Percentiles rank a stretch among this genome's conserved stretches.
Conservation (phyloP, 2,329 filamentous ascomycete species). For the Cordyceps sp. region DNA sequence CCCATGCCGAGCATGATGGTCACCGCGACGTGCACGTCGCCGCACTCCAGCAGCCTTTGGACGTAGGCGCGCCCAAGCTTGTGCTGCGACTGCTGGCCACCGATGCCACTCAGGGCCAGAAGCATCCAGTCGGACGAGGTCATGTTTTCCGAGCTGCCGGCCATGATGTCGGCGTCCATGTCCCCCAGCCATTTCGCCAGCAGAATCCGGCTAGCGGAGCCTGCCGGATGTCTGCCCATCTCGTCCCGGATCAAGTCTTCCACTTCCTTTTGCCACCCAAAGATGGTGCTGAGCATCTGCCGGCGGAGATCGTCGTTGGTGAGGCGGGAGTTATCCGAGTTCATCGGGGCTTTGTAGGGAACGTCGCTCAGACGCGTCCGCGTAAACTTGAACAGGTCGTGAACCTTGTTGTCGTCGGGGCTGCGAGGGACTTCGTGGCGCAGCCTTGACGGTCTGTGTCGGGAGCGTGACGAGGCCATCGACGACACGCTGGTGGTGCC, state of each 20-base stretch:
- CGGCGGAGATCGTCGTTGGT: conserved; percentile 67
- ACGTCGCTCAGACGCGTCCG: conserved; percentile 68
- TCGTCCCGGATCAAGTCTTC: conserved; percentile 74
- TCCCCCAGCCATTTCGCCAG: conserved; percentile 89
- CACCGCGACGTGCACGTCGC: conserved; percentile 80
- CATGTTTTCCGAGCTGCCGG: conserved; percentile 68
- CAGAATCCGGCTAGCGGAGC: conserved; percentile 65
- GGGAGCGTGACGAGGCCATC: conserved; percentile 28
- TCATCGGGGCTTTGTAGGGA: conserved; percentile 55
- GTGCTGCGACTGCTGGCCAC: conserved; percentile 58
- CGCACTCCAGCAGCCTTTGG: conserved; percentile 73
- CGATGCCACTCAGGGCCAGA: conserved; percentile 77
- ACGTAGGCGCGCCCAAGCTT: conserved; percentile 85
- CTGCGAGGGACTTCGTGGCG: conserved; percentile 68
- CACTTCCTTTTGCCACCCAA: conserved; percentile 83
- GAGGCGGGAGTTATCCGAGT: conserved; percentile 38
- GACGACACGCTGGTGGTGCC: conserved; percentile 22
- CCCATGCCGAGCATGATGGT: conserved; percentile 87
- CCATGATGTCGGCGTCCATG: conserved; percentile 64
- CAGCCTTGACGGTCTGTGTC: conserved; percentile 47
- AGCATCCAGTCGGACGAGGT: conserved; percentile 96
- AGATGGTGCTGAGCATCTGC: conserved; percentile 88
- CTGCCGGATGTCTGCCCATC: conserved; percentile 52
- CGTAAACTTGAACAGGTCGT: conserved; percentile 77
- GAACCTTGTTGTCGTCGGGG: conserved; percentile 51